phyloP scores from a whole-genome alignment of 345 rosid genomes.

The Camelina sativa region DNA sequence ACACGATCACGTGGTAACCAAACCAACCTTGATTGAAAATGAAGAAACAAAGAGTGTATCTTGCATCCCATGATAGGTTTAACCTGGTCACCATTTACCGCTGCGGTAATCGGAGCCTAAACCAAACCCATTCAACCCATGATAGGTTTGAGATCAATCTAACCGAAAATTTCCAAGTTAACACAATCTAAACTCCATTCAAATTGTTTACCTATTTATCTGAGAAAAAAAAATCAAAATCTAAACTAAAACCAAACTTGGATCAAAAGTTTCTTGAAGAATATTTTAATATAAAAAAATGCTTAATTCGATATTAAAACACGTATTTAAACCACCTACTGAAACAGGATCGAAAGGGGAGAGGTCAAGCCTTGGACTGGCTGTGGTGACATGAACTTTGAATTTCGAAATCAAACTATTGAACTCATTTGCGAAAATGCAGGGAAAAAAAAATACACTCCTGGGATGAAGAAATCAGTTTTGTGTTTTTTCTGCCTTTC shows the following conservation, averaged over 20 bases:
- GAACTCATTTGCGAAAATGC: constrained; percentile 26
- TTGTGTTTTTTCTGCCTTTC: constrained; percentile 7
- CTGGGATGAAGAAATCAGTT: constrained; percentile 29
- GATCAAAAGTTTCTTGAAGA: neutral
- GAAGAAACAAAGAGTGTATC: too few relatives aligned
- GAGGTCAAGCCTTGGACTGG: neutral
- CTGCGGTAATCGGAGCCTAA: too few relatives aligned
- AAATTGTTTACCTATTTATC: too few relatives aligned
- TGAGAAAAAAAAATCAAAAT: neutral
- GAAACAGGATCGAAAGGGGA: neutral
- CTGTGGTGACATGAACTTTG: neutral
- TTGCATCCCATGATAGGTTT: too few relatives aligned
- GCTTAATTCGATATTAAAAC: neutral
- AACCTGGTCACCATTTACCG: too few relatives aligned
- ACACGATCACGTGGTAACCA: neutral
- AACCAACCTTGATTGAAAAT: neutral
- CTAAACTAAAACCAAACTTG: neutral
- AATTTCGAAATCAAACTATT: neutral
- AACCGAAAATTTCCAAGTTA: too few relatives aligned
- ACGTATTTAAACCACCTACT: neutral
- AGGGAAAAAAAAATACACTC: constrained; percentile 20
- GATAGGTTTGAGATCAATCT: too few relatives aligned
- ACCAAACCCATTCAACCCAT: too few relatives aligned
- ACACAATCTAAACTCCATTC: too few relatives aligned
- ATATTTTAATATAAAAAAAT: neutral